Evolutionary conservation across 768 basidiomycete species (phyloP), one percentile per base, ranked within the genome.

Genomic region (Pulveroboletus sp.): DNA sequence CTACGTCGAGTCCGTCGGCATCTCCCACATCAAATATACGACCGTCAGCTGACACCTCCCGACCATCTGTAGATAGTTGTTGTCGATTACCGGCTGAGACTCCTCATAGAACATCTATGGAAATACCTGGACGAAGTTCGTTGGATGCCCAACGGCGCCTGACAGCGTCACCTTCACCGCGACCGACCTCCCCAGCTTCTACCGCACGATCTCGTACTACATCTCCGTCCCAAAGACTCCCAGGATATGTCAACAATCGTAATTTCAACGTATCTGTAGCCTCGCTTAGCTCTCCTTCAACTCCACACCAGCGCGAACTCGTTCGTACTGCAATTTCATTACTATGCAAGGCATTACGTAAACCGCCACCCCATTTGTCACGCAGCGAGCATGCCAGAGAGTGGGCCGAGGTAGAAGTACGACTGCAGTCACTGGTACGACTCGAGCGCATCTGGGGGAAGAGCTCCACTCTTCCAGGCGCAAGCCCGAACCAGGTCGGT

Each of bases 381-480:
- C 76, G 75, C 45, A 73, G 70, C 6, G 77, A 80, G 21, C 77
- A 76, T 24, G 55, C 72, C 39, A 73, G 70, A 59, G 84, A 87
- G 48, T 86, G 82, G 79, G 84, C 85, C 50, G 86, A 86, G 61
- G 86, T 91, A 7, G 88, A 92, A 67, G 69, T 78, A 8, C 73
- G 86, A 44, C 69, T 85, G 57, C 72, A 79, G 11, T 70, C 76
- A 2, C 67, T 93, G 46, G 75, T 73, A 18, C 73, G 89, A 47
- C 71, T 88, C 48, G 90, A 93, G 64, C 76, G 85, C 39, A 77
- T 85, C 17, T 92, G 89, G 90, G 80, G 80, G 3, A 83, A 76
- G 74, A 85, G 73, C 60, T 80, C 82, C 11, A 69, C 62, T 8
- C 48, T 63, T 0, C 64, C 67, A 4, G 70, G 73, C 2, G 71